Percentiles rank a stretch among this genome's conserved stretches.
Evolutionary conservation across 768 basidiomycete species (phyloP).

Genomic region (Leccinum incarnatum): DNA sequence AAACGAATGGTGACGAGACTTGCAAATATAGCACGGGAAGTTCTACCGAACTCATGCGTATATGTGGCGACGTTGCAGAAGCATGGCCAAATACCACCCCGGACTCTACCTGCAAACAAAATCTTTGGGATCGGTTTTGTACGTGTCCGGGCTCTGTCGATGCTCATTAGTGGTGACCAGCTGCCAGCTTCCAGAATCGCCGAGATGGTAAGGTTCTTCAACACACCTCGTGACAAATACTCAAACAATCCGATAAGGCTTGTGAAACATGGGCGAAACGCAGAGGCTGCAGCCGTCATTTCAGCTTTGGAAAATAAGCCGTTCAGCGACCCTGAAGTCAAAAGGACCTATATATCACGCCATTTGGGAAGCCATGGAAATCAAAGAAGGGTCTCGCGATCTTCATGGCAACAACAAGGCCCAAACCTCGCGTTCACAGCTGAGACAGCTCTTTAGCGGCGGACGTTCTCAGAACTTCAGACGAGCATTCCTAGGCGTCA

Average conservation of each 20-base stretch:
- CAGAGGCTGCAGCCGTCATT: constrained; percentile 58
- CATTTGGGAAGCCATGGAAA: constrained; percentile 50
- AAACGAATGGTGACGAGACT: no score
- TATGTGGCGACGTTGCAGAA: no score
- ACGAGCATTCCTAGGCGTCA: constrained; percentile 51
- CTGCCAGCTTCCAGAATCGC: constrained; percentile 54
- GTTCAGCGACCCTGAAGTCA: constrained; percentile 43
- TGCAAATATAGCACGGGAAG: no score
- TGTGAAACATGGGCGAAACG: constrained; percentile 50
- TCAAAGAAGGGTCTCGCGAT: constrained; percentile 32
- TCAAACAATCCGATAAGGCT: constrained; percentile 38
- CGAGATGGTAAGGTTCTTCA: constrained; percentile 43
- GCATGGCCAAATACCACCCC: no score
- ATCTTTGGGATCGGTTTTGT: constrained; percentile 45
- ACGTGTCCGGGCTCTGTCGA: constrained; percentile 21
- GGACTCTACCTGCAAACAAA: no score
- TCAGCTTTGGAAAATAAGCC: constrained; percentile 58
- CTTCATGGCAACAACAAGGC: background rate
- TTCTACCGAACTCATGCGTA: no score
- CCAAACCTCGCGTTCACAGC: constrained; percentile 21
- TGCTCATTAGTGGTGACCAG: background rate
- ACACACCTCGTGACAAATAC: background rate
- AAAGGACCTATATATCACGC: constrained; percentile 46
- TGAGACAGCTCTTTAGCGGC: constrained; percentile 53
- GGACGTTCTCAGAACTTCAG: constrained; percentile 63